Conservation (phyloP, 768 basidiomycete species). For the Boletus barrowsii region DNA sequence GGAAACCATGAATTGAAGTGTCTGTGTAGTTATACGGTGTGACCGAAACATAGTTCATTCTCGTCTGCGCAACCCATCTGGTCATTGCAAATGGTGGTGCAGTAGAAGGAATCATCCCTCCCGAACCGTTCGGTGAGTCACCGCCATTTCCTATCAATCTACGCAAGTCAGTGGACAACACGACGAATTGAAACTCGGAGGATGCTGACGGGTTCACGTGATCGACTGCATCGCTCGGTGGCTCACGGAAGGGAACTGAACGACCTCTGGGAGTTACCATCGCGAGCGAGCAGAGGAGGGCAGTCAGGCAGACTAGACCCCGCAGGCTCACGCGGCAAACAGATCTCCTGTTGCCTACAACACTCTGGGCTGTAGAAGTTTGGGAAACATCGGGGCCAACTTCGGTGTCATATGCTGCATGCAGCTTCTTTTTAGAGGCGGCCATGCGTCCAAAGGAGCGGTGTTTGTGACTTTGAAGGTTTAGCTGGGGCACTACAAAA, state of each 20-base stretch:
- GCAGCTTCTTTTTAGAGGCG: not conserved
- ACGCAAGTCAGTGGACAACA: not conserved
- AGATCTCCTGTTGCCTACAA: not conserved
- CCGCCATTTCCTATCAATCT: conserved; percentile 73
- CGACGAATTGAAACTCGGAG: not conserved
- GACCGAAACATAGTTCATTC: conserved; percentile 70
- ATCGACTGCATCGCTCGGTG: conserved; percentile 40
- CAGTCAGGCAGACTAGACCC: conserved; percentile 14
- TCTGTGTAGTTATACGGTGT: conserved; percentile 69
- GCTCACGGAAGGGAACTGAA: conserved; percentile 19
- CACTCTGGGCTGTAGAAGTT: too few species aligned
- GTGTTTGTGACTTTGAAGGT: too few species aligned
- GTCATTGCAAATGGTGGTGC: conserved; percentile 85
- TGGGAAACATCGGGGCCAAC: too few species aligned
- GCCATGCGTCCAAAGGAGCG: not conserved
- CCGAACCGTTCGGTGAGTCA: conserved; percentile 63
- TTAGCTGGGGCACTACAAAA: too few species aligned
- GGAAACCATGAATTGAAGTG: conserved; percentile 64
- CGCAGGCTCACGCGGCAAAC: conserved; percentile 1
- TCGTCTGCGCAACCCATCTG: conserved; percentile 80
- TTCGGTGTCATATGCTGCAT: too few species aligned
- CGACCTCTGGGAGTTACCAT: conserved; percentile 11
- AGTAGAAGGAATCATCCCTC: conserved; percentile 76
- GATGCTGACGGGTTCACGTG: conserved; percentile 44
- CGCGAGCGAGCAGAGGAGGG: conserved; percentile 11